Evolutionary conservation across 257 asterid genomes (phyloP), one percentile per base, ranked within the genome.

Genomic region (Verbena officinalis): DNA sequence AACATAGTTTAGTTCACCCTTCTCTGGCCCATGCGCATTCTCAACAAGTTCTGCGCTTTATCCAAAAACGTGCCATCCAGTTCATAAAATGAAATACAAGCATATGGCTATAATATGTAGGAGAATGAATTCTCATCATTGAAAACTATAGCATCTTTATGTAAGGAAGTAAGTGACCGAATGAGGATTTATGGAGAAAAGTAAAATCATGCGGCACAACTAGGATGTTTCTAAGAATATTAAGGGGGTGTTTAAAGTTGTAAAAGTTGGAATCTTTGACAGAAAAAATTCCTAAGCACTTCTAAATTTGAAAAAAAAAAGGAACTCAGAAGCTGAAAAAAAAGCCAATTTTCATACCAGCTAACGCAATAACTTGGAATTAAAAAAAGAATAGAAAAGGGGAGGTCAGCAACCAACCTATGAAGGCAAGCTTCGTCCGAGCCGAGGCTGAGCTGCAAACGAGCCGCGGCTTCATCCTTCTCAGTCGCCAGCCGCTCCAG

Each of bases 351-450:
- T 2, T 2, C 33, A 27, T 27, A 27, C n/a, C 15, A 27, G 36
- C 21, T 51, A 53, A 20, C 5, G 46, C 11, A 60, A 62, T 6
- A 15, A 52, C 50, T 45, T 16, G 8, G 23, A 30, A 49, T 24
- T 49, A 30, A 27, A 27, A 27, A 27, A 2, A 27, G 5, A 27
- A 27, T 5, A 27, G 5, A 5, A 27, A 17, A 19, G 6, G 40
- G 45, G 51, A 8, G 45, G 31, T 19, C 43, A 31, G 34, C 50
- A 38, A 75, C 81, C 51, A 54, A 93, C 99, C 96, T 86, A 66
- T 84, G 90, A 54, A 94, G 95, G 70, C 74, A 74, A 59, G 93
- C 92, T 78, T 86, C 92, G 68, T 75, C 86, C 5, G 97, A 90
- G 71, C 77, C 84, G 27, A 74, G 65, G 75, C 95, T 82, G 68